Evolutionary conservation across 1,284 basidiomycete species (phyloP), one percentile per base, ranked within the genome.

Genomic region (Sporisorium iseilematis-ciliati): DNA sequence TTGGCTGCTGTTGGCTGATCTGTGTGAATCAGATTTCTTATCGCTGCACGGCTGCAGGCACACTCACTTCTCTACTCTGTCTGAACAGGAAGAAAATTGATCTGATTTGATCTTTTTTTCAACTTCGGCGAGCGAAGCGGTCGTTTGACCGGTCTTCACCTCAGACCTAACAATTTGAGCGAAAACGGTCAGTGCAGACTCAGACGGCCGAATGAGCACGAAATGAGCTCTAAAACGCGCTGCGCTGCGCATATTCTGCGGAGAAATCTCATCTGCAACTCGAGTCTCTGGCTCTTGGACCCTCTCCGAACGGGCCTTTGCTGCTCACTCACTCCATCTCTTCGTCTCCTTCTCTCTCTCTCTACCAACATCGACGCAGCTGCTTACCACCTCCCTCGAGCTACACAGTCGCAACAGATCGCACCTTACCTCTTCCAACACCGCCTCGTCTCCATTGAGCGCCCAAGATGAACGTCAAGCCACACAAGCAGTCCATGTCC

Each of bases 401-500:
- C 33, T 35, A 35, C 33, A 35, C 33, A 35, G 8, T 11, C 12
- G 33, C 8, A 31, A 8, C 33, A 10, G 4, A 16, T 12, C 11
- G 4, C 35, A 38, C 12, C 35, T 14, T 16, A 14, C 25, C 21
- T 21, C 46, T 3, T 14, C 45, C 16, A 18, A 7, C 5, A 18
- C 11, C 16, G 16, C 1, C 3, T 48, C 26, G 48, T 29, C 20
- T 14, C 21, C 5, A 43, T 7, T 5, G 26, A 43, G 10, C 20
- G 31, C 43, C 56, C 42, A 69, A 10, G 18, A 93, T 90, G 90
- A 90, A 88, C 84, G 86, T 86, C 65, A 88, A 90, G 75, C 89
- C 88, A 42, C 89, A 89, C 79, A 90, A 90, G 87, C 83, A 85
- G 66, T 84, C 82, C 80, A 96, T 97, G 94, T 93, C 92, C 57